These are phyloP conservation scores for Papilionanthe hybrid DNA, from an alignment of 116 monocot species.

Conservation along the genomic window DNA sequence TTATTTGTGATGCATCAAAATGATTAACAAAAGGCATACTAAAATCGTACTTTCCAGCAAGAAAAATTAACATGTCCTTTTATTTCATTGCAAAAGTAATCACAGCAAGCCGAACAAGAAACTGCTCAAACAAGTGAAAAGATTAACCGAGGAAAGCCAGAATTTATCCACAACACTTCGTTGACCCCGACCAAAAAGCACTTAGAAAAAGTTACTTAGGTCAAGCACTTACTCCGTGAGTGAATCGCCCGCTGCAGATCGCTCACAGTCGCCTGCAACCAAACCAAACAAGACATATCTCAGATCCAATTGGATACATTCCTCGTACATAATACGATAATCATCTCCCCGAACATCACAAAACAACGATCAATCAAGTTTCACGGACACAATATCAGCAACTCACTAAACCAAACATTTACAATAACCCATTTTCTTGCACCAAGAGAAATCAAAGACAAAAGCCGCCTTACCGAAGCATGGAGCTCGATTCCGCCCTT, in stretches of 20 bases:
- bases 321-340: not conserved
- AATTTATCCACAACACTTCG: too few species aligned
- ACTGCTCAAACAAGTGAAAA: too few species aligned
- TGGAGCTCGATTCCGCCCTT: slow-evolving; percentile 78
- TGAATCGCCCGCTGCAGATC: slow-evolving; percentile 81
- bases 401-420: not conserved
- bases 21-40: too few species aligned
- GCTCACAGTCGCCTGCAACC: slow-evolving; percentile 75
- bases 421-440: not conserved
- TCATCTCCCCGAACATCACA: not conserved
- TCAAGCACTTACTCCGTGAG: slow-evolving; percentile 48
- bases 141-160: too few species aligned
- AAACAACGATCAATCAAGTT: not conserved
- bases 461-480: slow-evolving; percentile 39
- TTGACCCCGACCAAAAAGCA: too few species aligned
- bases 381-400: not conserved
- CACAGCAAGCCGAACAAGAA: too few species aligned
- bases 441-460: not conserved
- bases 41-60: too few species aligned
- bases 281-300: not conserved
- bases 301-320: not conserved
- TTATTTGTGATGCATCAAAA: too few species aligned
- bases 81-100: too few species aligned
- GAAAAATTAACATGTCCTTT: too few species aligned
- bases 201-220: not conserved